Evolutionary conservation across 202 grass and related monocot species (phyloP).

Genomic region (Carex arenaria): DNA sequence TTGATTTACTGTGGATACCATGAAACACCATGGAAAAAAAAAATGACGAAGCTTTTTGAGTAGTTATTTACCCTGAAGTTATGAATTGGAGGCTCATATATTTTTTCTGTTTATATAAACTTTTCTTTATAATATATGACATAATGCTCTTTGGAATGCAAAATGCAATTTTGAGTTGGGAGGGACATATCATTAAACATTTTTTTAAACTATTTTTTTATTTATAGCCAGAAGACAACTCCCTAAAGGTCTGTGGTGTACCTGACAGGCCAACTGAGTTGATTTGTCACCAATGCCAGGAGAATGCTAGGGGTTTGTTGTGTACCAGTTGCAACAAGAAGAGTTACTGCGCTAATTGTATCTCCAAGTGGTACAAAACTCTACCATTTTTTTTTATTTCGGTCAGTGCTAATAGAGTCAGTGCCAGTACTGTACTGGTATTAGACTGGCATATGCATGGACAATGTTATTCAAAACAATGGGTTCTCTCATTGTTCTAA

Average conservation of each 20-base stretch:
- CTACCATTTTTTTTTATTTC: not conserved
- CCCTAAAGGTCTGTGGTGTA: not conserved
- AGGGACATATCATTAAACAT: not conserved
- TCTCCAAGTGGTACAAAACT: constrained; percentile 62
- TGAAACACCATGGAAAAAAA: not conserved
- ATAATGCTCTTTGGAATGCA: not conserved
- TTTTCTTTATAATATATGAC: not conserved
- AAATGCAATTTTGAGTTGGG: not conserved
- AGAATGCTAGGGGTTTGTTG: constrained; percentile 38
- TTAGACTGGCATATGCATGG: not conserved
- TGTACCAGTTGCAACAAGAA: constrained; percentile 76
- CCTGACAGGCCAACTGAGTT: not conserved
- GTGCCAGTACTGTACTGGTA: not conserved
- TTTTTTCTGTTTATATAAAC: not conserved
- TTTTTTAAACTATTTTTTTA: not conserved
- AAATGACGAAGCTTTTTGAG: not conserved
- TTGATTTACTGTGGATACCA: not conserved
- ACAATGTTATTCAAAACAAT: not conserved
- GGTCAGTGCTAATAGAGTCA: not conserved
- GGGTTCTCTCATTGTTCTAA: not conserved
- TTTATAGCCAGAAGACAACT: not conserved
- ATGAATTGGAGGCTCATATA: not conserved
- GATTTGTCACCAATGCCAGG: constrained; percentile 82
- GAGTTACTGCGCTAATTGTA: constrained; percentile 68
- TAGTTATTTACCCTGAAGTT: not conserved